Percentiles rank a stretch among this genome's conserved stretches.
These are phyloP conservation scores for Eimeria brunetti DNA, from an alignment of 169 alveolate species.

Conservation along the genomic window DNA sequence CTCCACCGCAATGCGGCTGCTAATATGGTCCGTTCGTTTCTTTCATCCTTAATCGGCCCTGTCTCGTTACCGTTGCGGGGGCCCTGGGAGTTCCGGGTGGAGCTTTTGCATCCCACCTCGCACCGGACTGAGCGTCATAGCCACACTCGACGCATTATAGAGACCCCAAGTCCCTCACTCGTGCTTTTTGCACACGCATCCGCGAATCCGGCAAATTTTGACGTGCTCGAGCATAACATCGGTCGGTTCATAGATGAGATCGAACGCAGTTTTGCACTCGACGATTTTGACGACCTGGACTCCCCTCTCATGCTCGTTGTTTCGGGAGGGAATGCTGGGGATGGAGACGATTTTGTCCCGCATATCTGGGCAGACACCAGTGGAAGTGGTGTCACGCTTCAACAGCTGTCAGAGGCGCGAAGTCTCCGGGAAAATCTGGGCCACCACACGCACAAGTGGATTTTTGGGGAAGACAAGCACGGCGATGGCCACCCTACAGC, in stretches of 20 bases:
- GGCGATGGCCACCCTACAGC: background rate
- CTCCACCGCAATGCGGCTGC: conserved; percentile 26
- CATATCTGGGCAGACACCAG: background rate
- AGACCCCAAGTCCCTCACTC: background rate
- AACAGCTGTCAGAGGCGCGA: conserved; percentile 13
- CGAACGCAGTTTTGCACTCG: background rate
- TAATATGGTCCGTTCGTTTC: conserved; percentile 24
- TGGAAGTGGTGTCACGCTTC: conserved; percentile 14
- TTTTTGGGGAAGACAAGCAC: background rate
- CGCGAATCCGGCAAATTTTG: conserved; percentile 7
- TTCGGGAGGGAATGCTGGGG: conserved; percentile 39
- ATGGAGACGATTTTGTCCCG: conserved; percentile 9
- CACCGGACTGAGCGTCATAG: background rate
- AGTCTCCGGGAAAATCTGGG: conserved; percentile 8
- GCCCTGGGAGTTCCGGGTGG: conserved; percentile 25
- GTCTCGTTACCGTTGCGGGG: background rate
- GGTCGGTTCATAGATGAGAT: conserved; percentile 19
- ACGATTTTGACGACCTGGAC: conserved; percentile 32
- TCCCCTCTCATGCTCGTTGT: conserved; percentile 19
- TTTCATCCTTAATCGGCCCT: background rate
- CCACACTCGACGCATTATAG: background rate
- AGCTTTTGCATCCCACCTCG: background rate
- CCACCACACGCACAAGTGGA: conserved; percentile 39
- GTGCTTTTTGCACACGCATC: background rate
- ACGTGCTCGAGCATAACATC: conserved; percentile 7